phyloP scores from a whole-genome alignment of 2,329 filamentous ascomycete species.

The Talaromyces sp. region DNA sequence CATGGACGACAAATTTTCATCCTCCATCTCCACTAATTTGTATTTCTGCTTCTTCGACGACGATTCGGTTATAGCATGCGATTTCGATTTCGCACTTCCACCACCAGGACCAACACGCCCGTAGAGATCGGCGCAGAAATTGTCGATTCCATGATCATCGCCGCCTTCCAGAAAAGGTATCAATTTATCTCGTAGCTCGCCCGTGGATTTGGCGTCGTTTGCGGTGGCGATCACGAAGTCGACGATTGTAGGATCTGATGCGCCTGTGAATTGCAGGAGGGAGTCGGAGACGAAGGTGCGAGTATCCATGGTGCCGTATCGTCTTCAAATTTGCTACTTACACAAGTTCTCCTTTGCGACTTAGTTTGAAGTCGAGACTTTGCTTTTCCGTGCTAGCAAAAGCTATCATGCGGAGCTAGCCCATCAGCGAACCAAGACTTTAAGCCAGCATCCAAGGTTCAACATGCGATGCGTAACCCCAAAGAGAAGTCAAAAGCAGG shows the following conservation, averaged over 20 bases:
- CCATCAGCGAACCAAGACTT: neutral
- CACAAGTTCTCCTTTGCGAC: neutral
- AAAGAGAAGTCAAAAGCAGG: neutral
- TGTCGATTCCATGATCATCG: slow-evolving; percentile 42
- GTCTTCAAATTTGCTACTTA: neutral
- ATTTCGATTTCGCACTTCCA: neutral
- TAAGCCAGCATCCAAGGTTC: neutral
- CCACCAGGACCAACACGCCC: slow-evolving; percentile 26
- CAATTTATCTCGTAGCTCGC: slow-evolving; percentile 50
- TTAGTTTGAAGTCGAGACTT: neutral
- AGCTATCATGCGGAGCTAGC: neutral
- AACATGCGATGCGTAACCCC: neutral
- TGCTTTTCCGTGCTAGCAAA: neutral
- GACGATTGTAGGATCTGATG: slow-evolving; percentile 54
- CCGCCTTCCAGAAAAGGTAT: slow-evolving; percentile 49
- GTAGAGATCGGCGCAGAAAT: slow-evolving; percentile 49
- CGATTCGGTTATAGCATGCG: neutral
- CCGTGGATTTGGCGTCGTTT: slow-evolving; percentile 47
- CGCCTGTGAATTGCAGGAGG: slow-evolving; percentile 52
- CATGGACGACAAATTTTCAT: slow-evolving; percentile 34
- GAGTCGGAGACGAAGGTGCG: slow-evolving; percentile 48
- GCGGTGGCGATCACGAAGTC: slow-evolving; percentile 58
- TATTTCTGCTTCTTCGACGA: slow-evolving; percentile 48
- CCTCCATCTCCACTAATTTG: slow-evolving; percentile 53
- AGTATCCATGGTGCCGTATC: slow-evolving; percentile 32